Conservation (phyloP, 2,329 filamentous ascomycete genomes). For the Clarireedia homoeocarpa region DNA sequence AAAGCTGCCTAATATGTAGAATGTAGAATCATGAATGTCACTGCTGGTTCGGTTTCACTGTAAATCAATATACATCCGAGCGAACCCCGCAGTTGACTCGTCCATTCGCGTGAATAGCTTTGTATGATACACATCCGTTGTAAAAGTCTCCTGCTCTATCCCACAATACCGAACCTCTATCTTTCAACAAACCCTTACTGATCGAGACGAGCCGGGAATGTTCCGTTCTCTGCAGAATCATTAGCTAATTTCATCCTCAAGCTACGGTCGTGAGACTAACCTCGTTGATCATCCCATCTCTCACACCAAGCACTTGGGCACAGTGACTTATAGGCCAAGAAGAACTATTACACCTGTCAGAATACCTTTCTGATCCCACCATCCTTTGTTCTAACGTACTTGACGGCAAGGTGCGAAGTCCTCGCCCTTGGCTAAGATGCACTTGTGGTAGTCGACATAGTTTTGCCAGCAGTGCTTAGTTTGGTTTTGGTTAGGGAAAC, state of each 20-base stretch:
- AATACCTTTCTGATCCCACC: slow-evolving; percentile 37
- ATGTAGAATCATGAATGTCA: neutral
- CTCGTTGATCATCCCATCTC: slow-evolving; percentile 96
- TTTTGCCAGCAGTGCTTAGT: slow-evolving; percentile 99
- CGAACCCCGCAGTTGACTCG: slow-evolving; percentile 12
- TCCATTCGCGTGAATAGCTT: slow-evolving; percentile 24
- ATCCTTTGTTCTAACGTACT: slow-evolving; percentile 46
- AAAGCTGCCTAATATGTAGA: slow-evolving; percentile 9
- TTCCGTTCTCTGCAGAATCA: slow-evolving; percentile 49
- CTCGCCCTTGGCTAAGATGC: slow-evolving; percentile 96
- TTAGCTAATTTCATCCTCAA: slow-evolving; percentile 13
- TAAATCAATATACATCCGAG: slow-evolving; percentile 2
- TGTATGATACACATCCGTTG: slow-evolving; percentile 27
- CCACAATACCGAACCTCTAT: slow-evolving; percentile 3
- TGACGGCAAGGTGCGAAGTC: slow-evolving; percentile 95
- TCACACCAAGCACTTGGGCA: slow-evolving; percentile 92
- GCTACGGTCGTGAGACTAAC: slow-evolving; percentile 44
- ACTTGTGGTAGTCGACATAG: slow-evolving; percentile 99
- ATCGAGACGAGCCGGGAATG: slow-evolving; percentile 60
- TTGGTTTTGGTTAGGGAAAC: slow-evolving; percentile 97
- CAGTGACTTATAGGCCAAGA: slow-evolving; percentile 90
- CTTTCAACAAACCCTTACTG: slow-evolving; percentile 25
- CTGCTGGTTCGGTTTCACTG: neutral
- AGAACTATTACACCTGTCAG: slow-evolving; percentile 58
- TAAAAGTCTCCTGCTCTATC: slow-evolving; percentile 15